A percentile compares a stretch with the other conserved stretches of the same genome.
Conservation (phyloP, 176 grass and related monocot species). For the Microstegium vimineum region DNA sequence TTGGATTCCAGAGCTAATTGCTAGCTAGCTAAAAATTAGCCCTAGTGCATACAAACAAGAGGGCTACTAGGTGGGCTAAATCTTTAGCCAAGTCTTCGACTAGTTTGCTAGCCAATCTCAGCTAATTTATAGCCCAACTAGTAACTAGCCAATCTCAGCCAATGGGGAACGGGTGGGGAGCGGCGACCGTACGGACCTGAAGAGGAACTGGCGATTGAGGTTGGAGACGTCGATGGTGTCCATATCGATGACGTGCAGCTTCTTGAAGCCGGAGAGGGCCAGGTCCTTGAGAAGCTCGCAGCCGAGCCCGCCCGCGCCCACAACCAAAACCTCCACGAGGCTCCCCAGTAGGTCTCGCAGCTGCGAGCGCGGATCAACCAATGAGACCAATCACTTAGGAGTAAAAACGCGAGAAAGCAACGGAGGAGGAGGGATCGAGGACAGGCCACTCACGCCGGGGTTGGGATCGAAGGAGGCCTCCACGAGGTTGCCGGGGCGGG, state of each 20-base stretch:
- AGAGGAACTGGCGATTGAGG: constrained; percentile 97
- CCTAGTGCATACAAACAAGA: not conserved
- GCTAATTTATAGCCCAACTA: not conserved
- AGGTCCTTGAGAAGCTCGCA: constrained; percentile 98
- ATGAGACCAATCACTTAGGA: not conserved
- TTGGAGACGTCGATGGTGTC: constrained; percentile 99
- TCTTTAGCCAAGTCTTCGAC: not conserved
- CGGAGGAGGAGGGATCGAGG: not conserved
- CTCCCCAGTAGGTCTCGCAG: constrained; percentile 75
- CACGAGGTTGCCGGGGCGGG: constrained; percentile 79
- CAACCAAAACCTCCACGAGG: constrained; percentile 70
- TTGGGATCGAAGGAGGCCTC: constrained; percentile 49
- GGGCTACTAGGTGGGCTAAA: not conserved
- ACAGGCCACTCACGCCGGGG: constrained; percentile 53
- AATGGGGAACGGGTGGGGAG: not conserved
- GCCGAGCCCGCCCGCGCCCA: constrained; percentile 86
- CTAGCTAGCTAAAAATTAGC: not conserved
- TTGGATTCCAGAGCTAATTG: not conserved
- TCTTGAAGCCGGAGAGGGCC: constrained; percentile 90
- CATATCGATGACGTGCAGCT: constrained; percentile 96
- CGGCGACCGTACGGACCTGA: constrained; percentile 45
- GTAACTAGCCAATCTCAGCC: not conserved
- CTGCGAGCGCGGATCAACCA: constrained; percentile 28
- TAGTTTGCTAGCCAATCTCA: not conserved
- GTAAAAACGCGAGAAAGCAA: not conserved